These are phyloP conservation scores for Kluyveromyces sp. DNA, from an alignment of 1,139 yeast genomes.

Conservation along the genomic window DNA sequence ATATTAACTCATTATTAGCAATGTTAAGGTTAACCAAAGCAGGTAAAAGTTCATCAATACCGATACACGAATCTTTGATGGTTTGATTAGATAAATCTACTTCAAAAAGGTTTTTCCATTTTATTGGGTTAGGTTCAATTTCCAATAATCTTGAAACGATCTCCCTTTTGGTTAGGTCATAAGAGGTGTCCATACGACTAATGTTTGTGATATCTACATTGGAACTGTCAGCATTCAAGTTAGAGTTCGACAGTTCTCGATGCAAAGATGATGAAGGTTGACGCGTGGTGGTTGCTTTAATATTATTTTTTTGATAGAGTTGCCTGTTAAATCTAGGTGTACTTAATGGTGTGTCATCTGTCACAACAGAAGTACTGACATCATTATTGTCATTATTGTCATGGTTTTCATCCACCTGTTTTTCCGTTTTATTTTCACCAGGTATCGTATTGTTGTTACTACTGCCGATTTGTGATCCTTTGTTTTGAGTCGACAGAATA, in stretches of 20 bases:
- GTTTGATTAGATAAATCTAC: slow-evolving; percentile 12
- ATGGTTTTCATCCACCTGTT: background rate
- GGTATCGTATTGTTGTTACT: too few relatives aligned
- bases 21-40: slow-evolving; percentile 16
- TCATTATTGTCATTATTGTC: background rate
- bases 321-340: slow-evolving; percentile 20
- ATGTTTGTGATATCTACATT: slow-evolving; percentile 15
- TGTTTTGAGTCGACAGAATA: too few relatives aligned
- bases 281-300: background rate
- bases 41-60: slow-evolving; percentile 21
- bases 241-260: background rate
- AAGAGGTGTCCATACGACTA: slow-evolving; percentile 18
- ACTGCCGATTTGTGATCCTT: too few relatives aligned
- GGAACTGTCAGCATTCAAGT: background rate
- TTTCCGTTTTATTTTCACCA: background rate
- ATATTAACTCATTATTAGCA: slow-evolving; percentile 16
- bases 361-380: background rate
- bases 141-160: slow-evolving; percentile 21
- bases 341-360: slow-evolving; percentile 22
- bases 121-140: slow-evolving; percentile 10
- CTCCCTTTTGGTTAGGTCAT: slow-evolving; percentile 17
- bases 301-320: slow-evolving; percentile 5
- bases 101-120: slow-evolving; percentile 14
- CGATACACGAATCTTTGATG: slow-evolving; percentile 14
- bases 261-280: slow-evolving; percentile 1